Evolutionary conservation across 2,329 filamentous ascomycete genomes (phyloP), one percentile per base, ranked within the genome.

Genomic region (Fusarium newnesense): DNA sequence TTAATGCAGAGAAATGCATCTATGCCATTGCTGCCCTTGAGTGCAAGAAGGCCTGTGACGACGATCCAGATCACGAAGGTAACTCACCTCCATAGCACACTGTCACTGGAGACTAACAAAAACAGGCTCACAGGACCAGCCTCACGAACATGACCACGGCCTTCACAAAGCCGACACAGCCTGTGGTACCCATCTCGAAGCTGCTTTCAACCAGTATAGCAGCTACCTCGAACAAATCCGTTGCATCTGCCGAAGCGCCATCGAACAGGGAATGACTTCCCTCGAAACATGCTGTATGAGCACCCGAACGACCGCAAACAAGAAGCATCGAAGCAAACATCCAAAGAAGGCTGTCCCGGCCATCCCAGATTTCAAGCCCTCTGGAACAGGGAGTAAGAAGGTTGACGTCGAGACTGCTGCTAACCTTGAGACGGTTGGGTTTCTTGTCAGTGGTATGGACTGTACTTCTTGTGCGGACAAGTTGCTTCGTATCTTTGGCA

Each of bases 381-480:
- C 63, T 19, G 59, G 59, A 5, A 5, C 40, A 6, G n/a, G 12
- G 2, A 40, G 19, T 4, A 66, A 64, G 12, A 24, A 61, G 3
- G 2, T 24, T 2, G 63, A 68, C 4, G 12, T 61, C 2, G 65
- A 68, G 5, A 21, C 32, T 1, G 62, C 26, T 15, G 30, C 7
- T 0, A 42, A 10, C 2, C 15, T 61, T 8, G 46, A 68, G 16
- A 43, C 65, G 0, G 10, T 46, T 0, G 63, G 65, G 1, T 65
- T 70, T 49, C 24, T 75, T 4, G 79, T 83, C 36, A 76, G 78
- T 24, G 82, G 82, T 30, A 83, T 83, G 80, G 80, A 79, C 7
- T 83, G 82, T 43, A 80, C 82, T 4, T 79, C 79, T 16, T 83
- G 82, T 39, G 81, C 73, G 8, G 80, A 80, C 63, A 83, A 83